These are phyloP conservation scores for Fusarium torreyae DNA, from an alignment of 2,329 filamentous ascomycete genomes.

Conservation along the genomic window DNA sequence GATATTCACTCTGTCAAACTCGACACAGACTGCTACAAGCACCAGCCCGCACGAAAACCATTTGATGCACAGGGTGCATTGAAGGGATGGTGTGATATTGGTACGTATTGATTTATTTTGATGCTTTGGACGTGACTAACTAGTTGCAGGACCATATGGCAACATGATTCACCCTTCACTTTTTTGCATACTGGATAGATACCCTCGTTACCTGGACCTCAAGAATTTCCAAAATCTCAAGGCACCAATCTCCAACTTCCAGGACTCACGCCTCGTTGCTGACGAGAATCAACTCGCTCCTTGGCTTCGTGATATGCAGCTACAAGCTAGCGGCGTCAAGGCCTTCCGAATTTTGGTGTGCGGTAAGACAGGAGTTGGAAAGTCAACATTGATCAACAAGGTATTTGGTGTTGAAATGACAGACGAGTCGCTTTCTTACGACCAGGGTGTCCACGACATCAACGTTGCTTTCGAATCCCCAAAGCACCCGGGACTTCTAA, in stretches of 20 bases:
- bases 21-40: conserved; percentile 38
- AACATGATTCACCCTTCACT: conserved; percentile 46
- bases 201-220: conserved; percentile 42
- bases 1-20: conserved; percentile 40
- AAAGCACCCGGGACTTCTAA: conserved; percentile 44
- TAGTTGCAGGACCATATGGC: conserved; percentile 24
- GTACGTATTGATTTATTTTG: conserved; percentile 6
- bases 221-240: conserved; percentile 39
- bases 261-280: conserved; percentile 34
- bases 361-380: conserved; percentile 47
- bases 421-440: conserved; percentile 42
- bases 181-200: conserved; percentile 46
- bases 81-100: conserved; percentile 36
- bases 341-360: conserved; percentile 48
- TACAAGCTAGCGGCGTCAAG: conserved; percentile 46
- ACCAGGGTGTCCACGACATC: conserved; percentile 48
- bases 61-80: conserved; percentile 29
- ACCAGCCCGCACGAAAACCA: conserved; percentile 31
- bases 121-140: neutral
- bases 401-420: conserved; percentile 50
- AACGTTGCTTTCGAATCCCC: conserved; percentile 48
- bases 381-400: conserved; percentile 50
- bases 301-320: conserved; percentile 45
- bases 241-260: conserved; percentile 40
- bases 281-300: conserved; percentile 29